Percentiles rank a stretch among this genome's conserved stretches.
These are phyloP conservation scores for Tympanopsis confertula DNA, from an alignment of 2,329 filamentous ascomycete species.

Conservation along the genomic window DNA sequence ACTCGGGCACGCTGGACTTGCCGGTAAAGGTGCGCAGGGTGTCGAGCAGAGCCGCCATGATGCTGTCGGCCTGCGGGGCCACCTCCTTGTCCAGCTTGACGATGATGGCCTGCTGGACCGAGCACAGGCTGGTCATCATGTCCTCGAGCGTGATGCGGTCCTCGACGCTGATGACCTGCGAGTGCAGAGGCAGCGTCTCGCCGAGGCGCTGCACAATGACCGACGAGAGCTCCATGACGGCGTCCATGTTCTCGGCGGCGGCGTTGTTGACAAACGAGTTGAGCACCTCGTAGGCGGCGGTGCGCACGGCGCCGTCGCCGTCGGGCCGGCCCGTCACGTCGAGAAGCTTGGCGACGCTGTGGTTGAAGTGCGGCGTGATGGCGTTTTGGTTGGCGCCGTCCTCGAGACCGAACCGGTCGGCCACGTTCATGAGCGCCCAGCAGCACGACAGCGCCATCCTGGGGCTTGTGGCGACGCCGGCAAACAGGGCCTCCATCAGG, in stretches of 20 bases:
- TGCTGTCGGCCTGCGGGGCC: constrained; percentile 76
- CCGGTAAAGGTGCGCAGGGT: constrained; percentile 65
- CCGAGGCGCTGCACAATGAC: constrained; percentile 85
- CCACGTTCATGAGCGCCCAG: constrained; percentile 97
- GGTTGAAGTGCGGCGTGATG: constrained; percentile 83
- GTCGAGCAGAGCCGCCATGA: constrained; percentile 81
- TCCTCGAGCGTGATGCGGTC: constrained; percentile 93
- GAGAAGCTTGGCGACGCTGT: constrained; percentile 76
- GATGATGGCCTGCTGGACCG: constrained; percentile 83
- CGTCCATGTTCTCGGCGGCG: constrained; percentile 70
- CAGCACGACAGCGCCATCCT: constrained; percentile 98
- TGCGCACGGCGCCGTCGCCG: constrained; percentile 78
- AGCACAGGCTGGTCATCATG: constrained; percentile 91
- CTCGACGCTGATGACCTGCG: constrained; percentile 91
- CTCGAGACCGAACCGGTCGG: constrained; percentile 86
- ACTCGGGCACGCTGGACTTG: constrained; percentile 91
- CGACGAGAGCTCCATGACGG: constrained; percentile 72
- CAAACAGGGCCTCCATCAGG: constrained; percentile 79
- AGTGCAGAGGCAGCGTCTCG: constrained; percentile 77
- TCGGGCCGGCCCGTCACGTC: constrained; percentile 74
- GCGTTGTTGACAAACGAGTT: constrained; percentile 89
- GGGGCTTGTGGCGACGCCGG: constrained; percentile 75
- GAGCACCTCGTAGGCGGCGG: constrained; percentile 91
- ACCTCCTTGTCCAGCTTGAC: constrained; percentile 85
- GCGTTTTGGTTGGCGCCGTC: constrained; percentile 65